These are phyloP conservation scores for Triticum timopheevii DNA, from an alignment of 176 grass and related monocot genomes.

Conservation along the genomic window DNA sequence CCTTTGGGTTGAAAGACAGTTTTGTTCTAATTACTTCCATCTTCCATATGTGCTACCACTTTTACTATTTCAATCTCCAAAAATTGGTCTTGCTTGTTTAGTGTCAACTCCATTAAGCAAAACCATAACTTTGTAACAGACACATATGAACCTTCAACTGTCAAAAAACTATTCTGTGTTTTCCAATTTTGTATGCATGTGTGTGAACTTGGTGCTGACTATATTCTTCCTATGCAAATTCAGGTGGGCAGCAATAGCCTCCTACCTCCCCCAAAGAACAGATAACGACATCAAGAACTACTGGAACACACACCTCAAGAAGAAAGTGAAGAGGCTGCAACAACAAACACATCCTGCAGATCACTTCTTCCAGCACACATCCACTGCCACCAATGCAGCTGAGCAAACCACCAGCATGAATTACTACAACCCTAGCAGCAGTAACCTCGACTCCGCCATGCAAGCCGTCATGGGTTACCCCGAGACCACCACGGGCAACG, in stretches of 20 bases:
- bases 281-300: slow-evolving; percentile 70
- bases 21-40: background rate
- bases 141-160: background rate
- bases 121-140: background rate
- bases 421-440: slow-evolving; percentile 44
- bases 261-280: slow-evolving; percentile 56
- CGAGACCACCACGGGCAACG: background rate
- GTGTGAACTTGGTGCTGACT: background rate
- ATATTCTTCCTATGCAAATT: background rate
- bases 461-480: slow-evolving; percentile 22
- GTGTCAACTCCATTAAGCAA: no score
- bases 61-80: no score
- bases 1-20: background rate
- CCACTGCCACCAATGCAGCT: slow-evolving; percentile 5
- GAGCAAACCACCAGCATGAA: slow-evolving; percentile 23
- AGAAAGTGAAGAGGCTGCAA: slow-evolving; percentile 60
- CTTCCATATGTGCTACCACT: background rate
- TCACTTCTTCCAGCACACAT: slow-evolving; percentile 33
- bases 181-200: background rate
- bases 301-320: slow-evolving; percentile 68
- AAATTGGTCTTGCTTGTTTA: no score
- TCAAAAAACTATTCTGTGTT: background rate
- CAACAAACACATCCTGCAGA: slow-evolving; percentile 27
- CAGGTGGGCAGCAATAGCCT: slow-evolving; percentile 67
- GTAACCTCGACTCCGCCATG: slow-evolving; percentile 23